A percentile compares a stretch with the other conserved stretches of the same genome.
phyloP scores from a whole-genome alignment of 2,329 filamentous ascomycete genomes.

The Fusarium pseudoanthophilum region DNA sequence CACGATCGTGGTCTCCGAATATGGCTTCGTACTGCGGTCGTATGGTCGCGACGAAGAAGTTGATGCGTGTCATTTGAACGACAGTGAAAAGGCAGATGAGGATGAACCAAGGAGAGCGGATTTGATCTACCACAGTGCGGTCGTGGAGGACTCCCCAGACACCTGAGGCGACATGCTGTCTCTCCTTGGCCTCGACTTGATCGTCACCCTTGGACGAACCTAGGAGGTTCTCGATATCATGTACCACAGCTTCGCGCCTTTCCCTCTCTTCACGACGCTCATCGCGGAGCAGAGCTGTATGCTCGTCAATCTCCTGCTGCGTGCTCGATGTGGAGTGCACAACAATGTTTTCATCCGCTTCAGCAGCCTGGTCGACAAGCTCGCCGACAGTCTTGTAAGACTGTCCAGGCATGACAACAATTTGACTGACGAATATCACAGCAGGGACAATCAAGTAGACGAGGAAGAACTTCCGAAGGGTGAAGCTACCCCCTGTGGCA shows the following conservation, averaged over 20 bases:
- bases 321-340: constrained; percentile 42
- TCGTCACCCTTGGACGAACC: constrained; percentile 70
- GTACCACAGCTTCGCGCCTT: constrained; percentile 70
- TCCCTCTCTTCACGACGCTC: constrained; percentile 68
- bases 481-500: constrained; percentile 64
- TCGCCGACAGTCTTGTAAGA: constrained; percentile 90
- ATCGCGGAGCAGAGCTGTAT: constrained; percentile 64
- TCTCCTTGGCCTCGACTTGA: constrained; percentile 74
- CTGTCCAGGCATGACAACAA: constrained; percentile 77
- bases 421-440: constrained; percentile 72
- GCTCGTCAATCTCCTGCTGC: constrained; percentile 60
- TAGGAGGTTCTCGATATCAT: constrained; percentile 78
- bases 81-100: constrained; percentile 85
- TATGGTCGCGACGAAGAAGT: constrained; percentile 92
- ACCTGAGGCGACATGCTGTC: constrained; percentile 75
- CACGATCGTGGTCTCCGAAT: constrained; percentile 68
- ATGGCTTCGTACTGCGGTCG: constrained; percentile 83
- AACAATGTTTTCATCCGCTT: constrained; percentile 50
- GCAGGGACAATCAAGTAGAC: constrained; percentile 76
- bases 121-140: constrained; percentile 75
- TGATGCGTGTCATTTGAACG: constrained; percentile 83
- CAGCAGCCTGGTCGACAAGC: constrained; percentile 77
- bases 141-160: constrained; percentile 91
- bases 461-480: constrained; percentile 76
- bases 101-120: constrained; percentile 84